Evolutionary conservation across 2,329 filamentous ascomycete species (phyloP).

Genomic region (Trichoderma sp.): DNA sequence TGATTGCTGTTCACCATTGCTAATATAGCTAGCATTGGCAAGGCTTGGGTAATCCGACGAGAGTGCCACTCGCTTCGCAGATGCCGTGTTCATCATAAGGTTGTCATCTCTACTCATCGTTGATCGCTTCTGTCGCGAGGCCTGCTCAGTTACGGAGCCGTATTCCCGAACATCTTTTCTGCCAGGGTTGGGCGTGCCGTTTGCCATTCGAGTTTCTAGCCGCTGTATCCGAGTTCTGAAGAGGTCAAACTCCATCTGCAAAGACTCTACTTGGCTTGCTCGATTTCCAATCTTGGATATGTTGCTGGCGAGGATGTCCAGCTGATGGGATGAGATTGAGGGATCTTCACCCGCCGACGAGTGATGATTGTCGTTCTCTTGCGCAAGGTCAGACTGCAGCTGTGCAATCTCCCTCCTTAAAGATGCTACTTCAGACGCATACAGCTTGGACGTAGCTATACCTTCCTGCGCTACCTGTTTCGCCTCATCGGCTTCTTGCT

Average conservation of each 20-base stretch:
- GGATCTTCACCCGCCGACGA: slow-evolving; percentile 21
- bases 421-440: slow-evolving; percentile 36
- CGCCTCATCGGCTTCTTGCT: slow-evolving; percentile 30
- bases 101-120: slow-evolving; percentile 27
- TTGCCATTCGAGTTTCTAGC: slow-evolving; percentile 33
- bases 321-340: slow-evolving; percentile 37
- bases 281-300: slow-evolving; percentile 43
- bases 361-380: slow-evolving; percentile 30
- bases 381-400: slow-evolving; percentile 35
- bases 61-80: slow-evolving; percentile 33
- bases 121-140: slow-evolving; percentile 29
- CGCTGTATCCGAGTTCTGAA: slow-evolving; percentile 42
- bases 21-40: slow-evolving; percentile 19
- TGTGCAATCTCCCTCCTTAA: slow-evolving; percentile 40
- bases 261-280: slow-evolving; percentile 43
- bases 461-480: slow-evolving; percentile 33
- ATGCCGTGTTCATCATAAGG: slow-evolving; percentile 25
- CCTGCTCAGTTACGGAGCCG: slow-evolving; percentile 6
- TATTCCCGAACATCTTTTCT: slow-evolving; percentile 15
- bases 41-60: slow-evolving; percentile 30
- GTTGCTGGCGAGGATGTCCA: slow-evolving; percentile 44
- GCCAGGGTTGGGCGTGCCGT: slow-evolving; percentile 1
- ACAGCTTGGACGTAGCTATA: slow-evolving; percentile 31
- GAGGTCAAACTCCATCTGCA: slow-evolving; percentile 47
- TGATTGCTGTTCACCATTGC: slow-evolving; percentile 26